These are phyloP conservation scores for Xerocomus potaroensis DNA, from an alignment of 768 basidiomycete genomes.

Conservation along the genomic window DNA sequence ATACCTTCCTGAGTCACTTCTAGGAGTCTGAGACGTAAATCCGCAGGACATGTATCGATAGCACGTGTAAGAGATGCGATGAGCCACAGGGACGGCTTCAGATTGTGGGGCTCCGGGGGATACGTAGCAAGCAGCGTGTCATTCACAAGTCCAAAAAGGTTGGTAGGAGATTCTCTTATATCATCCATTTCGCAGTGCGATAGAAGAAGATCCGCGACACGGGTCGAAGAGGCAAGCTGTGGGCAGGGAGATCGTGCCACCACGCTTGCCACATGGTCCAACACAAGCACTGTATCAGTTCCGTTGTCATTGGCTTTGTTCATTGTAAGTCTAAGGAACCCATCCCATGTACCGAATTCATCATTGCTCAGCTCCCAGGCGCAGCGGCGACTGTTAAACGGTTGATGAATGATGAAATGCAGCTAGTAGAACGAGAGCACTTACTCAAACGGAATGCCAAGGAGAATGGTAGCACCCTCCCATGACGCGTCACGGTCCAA, in stretches of 20 bases:
- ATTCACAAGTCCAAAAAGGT: conserved; percentile 56
- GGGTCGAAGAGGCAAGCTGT: conserved; percentile 41
- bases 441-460: conserved; percentile 63
- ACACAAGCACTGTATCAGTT: conserved; percentile 45
- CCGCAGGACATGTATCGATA: conserved; percentile 53
- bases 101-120: conserved; percentile 56
- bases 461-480: conserved; percentile 49
- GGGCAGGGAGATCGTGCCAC: conserved; percentile 40
- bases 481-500: conserved; percentile 42
- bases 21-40: conserved; percentile 43
- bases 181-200: conserved; percentile 49
- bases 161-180: conserved; percentile 48
- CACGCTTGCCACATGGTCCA: conserved; percentile 52
- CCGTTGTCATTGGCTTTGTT: conserved; percentile 60
- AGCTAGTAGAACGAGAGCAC: conserved; percentile 22
- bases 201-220: conserved; percentile 60
- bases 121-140: conserved; percentile 58
- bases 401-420: conserved; percentile 4
- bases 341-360: conserved; percentile 58
- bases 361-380: conserved; percentile 52
- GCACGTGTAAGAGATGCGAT: conserved; percentile 49
- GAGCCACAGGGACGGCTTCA: conserved; percentile 58
- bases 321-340: conserved; percentile 47
- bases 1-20: conserved; percentile 52
- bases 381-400: conserved; percentile 32